These are phyloP conservation scores for Magnaporthiopsis incrustans DNA, from an alignment of 2,329 filamentous ascomycete genomes.

Conservation along the genomic window DNA sequence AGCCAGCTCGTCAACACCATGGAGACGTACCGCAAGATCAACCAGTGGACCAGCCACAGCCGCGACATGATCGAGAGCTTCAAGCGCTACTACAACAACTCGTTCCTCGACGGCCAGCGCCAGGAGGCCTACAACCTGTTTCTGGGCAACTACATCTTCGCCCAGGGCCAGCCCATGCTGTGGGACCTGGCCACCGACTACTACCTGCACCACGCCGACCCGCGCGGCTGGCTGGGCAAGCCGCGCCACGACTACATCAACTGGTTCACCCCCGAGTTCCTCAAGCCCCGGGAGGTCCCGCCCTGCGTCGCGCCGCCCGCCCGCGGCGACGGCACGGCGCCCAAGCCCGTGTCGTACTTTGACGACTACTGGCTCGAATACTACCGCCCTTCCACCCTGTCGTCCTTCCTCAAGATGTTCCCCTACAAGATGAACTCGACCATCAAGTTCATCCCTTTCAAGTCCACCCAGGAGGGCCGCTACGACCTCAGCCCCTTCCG, in stretches of 20 bases:
- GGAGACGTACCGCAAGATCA: constrained; percentile 98
- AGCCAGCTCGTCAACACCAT: constrained; percentile 98
- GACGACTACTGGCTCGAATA: constrained; percentile 99
- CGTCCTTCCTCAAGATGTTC: constrained; percentile 87
- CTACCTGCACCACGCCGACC: constrained; percentile 86
- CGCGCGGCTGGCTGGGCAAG: constrained; percentile 57
- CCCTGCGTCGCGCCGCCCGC: constrained; percentile 41
- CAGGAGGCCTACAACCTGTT: constrained; percentile 98
- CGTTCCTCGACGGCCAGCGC: constrained; percentile 92
- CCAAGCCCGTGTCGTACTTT: constrained; percentile 50
- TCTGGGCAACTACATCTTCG: constrained; percentile 88
- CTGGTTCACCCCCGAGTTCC: constrained; percentile 73
- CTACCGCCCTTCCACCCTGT: constrained; percentile 80
- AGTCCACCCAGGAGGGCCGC: constrained; percentile 61
- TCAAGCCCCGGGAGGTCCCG: constrained; percentile 56
- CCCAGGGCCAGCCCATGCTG: constrained; percentile 82
- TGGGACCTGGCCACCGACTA: constrained; percentile 96
- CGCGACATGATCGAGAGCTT: constrained; percentile 99
- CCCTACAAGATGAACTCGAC: constrained; percentile 88
- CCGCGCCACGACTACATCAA: constrained; percentile 64
- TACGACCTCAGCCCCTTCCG: constrained; percentile 87
- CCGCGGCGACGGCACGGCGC: not conserved
- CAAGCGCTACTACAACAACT: constrained; percentile 96
- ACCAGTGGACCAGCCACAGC: constrained; percentile 96
- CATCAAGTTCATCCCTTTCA: constrained; percentile 72